A percentile compares a stretch with the other conserved stretches of the same genome.
Conservation (phyloP, 1,284 basidiomycete species). For the Tylopilus orsonianus region DNA sequence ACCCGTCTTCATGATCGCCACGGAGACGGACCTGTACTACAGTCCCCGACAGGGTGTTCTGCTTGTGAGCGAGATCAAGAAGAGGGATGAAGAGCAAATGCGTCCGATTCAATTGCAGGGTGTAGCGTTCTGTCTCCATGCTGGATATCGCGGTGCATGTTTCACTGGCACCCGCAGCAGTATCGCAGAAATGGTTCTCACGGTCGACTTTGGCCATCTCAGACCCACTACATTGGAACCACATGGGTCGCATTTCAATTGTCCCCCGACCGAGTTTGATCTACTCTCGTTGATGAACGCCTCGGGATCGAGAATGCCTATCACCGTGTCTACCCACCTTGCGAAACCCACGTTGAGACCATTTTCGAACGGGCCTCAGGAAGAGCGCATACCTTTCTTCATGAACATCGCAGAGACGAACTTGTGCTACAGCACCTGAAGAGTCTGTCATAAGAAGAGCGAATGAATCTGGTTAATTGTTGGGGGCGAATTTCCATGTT, state of each 20-base stretch:
- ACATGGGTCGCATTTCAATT: no score
- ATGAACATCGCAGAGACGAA: conserved; percentile 18
- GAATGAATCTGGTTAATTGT: conserved; percentile 24
- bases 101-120: conserved; percentile 21
- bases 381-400: conserved; percentile 22
- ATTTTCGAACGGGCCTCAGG: no score
- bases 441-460: conserved; percentile 21
- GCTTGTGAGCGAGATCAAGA: not conserved
- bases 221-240: no score
- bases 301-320: no score
- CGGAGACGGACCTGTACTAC: conserved; percentile 30
- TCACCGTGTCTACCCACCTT: no score
- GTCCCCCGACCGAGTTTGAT: no score
- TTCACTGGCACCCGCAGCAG: no score
- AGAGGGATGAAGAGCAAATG: conserved; percentile 23
- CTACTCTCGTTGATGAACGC: no score
- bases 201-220: no score
- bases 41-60: conserved; percentile 10
- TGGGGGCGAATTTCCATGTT: conserved; percentile 15
- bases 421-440: conserved; percentile 27
- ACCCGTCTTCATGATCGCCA: conserved; percentile 17
- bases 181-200: no score
- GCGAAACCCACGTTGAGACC: no score
- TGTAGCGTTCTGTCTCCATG: conserved; percentile 8
- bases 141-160: no score